Percentiles rank a stretch among this genome's conserved stretches.
Evolutionary conservation across 108 stramenopile species (phyloP).

Genomic region (Mediolabrus comicus): DNA sequence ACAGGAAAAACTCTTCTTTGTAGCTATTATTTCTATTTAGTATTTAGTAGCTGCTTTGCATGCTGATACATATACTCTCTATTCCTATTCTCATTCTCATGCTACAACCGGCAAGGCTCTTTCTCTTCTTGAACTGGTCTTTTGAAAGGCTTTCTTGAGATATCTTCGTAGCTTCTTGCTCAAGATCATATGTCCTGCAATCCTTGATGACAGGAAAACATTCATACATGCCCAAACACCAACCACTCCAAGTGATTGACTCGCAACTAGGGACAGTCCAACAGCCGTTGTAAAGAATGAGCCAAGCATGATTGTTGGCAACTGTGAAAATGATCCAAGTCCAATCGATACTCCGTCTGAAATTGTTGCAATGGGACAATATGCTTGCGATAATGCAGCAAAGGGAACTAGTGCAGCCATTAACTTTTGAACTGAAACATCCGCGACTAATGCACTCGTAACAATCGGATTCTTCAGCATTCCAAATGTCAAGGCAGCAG

Average conservation of each 20-base stretch:
- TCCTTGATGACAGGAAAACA: slow-evolving; percentile 18
- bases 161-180: slow-evolving; percentile 19
- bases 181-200: slow-evolving; percentile 15
- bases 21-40: background rate
- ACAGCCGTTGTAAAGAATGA: slow-evolving; percentile 14
- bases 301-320: slow-evolving; percentile 26
- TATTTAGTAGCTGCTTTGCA: background rate
- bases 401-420: slow-evolving; percentile 21
- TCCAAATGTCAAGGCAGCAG: slow-evolving; percentile 13
- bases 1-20: too few species aligned
- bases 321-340: slow-evolving; percentile 20
- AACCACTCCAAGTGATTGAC: slow-evolving; percentile 11
- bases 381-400: slow-evolving; percentile 27
- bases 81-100: background rate
- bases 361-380: slow-evolving; percentile 24
- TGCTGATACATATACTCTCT: background rate
- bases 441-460: slow-evolving; percentile 28
- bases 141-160: slow-evolving; percentile 7
- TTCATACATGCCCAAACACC: slow-evolving; percentile 40
- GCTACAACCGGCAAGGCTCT: background rate
- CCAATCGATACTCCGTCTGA: slow-evolving; percentile 32
- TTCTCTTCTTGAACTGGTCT: background rate
- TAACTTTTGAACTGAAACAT: slow-evolving; percentile 23
- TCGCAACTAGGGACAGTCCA: slow-evolving; percentile 6
- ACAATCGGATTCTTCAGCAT: slow-evolving; percentile 12